Conservation (phyloP, 257 asterid species). For the Ilex aquifolium region DNA sequence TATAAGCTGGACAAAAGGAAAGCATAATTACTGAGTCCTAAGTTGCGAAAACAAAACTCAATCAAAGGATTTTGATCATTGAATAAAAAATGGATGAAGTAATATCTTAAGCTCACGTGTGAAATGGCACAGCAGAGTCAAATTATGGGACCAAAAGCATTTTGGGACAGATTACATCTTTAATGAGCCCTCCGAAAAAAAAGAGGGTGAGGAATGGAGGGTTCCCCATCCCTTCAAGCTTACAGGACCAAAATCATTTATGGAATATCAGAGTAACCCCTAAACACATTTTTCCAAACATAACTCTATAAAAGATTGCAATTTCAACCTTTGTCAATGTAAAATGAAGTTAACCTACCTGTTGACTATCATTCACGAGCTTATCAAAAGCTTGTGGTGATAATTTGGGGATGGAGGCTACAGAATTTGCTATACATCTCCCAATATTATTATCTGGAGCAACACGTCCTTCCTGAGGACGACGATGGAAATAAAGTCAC, state of each 20-base stretch:
- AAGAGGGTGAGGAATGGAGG: too few relatives aligned
- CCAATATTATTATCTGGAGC: conserved; percentile 72
- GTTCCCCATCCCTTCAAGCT: too few relatives aligned
- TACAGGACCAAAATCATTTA: too few relatives aligned
- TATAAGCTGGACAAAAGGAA: background rate
- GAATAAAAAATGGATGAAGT: too few relatives aligned
- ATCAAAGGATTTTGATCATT: too few relatives aligned
- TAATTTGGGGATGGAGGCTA: conserved; percentile 67
- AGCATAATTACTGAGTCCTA: background rate
- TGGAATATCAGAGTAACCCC: background rate
- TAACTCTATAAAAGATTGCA: background rate
- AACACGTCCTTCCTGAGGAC: conserved; percentile 62
- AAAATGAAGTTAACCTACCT: conserved; percentile 35
- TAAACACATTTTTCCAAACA: background rate
- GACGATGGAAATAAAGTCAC: conserved; percentile 3
- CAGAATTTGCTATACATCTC: conserved; percentile 57
- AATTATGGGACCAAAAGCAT: too few relatives aligned
- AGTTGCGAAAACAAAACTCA: background rate
- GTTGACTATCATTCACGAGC: conserved; percentile 50
- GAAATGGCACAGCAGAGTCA: too few relatives aligned
- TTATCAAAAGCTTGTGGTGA: conserved; percentile 43
- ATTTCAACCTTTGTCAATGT: background rate
- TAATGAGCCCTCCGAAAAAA: too few relatives aligned
- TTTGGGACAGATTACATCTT: too few relatives aligned
- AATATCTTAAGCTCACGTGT: too few relatives aligned